Conservation (phyloP, 345 rosid genomes). For the Durio zibethinus region DNA sequence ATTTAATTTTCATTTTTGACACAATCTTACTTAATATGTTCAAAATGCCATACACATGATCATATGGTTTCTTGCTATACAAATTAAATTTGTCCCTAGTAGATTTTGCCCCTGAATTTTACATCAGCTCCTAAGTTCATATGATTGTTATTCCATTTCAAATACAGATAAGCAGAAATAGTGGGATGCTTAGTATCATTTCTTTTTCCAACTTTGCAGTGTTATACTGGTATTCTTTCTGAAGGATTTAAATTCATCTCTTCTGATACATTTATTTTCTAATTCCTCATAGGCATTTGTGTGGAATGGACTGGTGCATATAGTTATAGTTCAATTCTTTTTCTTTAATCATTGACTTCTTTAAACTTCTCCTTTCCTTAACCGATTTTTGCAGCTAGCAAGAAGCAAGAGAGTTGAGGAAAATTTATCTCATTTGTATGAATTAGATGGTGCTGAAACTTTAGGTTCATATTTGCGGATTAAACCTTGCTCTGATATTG, state of each 20-base stretch:
- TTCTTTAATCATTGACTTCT: not conserved
- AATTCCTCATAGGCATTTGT: not conserved
- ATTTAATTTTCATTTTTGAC: not conserved
- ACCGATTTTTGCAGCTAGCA: conserved; percentile 48
- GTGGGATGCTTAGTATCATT: not conserved
- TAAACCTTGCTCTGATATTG: conserved; percentile 56
- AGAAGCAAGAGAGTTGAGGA: conserved; percentile 58
- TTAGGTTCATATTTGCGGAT: conserved; percentile 77
- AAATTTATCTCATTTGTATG: conserved; percentile 48
- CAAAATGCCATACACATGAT: not conserved
- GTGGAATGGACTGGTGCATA: not conserved
- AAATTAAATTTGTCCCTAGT: not conserved
- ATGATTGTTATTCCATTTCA: not conserved
- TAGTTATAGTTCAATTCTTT: not conserved
- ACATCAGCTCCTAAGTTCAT: not conserved
- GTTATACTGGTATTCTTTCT: not conserved
- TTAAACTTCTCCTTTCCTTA: conserved; percentile 16
- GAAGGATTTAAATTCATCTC: not conserved
- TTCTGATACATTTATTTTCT: not conserved
- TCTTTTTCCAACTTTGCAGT: no score
- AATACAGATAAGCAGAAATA: not conserved
- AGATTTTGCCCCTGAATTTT: not conserved
- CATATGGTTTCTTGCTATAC: not conserved
- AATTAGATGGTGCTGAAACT: conserved; percentile 80
- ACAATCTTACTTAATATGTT: not conserved